Evolutionary conservation across 78 protist species (phyloP), one percentile per base, ranked within the genome.

Genomic region (Trichosphaerium sp.): DNA sequence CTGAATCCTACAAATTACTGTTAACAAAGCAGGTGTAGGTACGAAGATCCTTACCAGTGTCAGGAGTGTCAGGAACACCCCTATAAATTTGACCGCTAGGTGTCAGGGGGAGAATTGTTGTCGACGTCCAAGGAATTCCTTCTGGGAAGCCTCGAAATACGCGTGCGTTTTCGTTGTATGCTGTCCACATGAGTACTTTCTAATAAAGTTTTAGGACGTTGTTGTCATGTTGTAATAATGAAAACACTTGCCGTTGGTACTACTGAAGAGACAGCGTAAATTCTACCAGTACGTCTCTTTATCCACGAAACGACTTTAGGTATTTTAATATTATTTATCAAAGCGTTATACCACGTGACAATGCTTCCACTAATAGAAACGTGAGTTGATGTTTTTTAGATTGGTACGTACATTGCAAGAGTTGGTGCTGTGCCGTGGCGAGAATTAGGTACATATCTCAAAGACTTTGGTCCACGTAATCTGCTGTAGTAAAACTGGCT

Each of bases 381-480:
- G 71, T 79, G 26, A 48, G 26, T 60, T 60, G 79, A 35, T 71
- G 74, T n/a, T 73, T 74, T 6, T 40, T 32, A n/a, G 72, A 66
- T 28, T 69, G 58, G n/a, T n/a, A n/a, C n/a, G n/a, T n/a, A n/a
- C n/a, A n/a, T n/a, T n/a, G n/a, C n/a, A n/a, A n/a, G n/a, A n/a
- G n/a, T n/a, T n/a, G n/a, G n/a, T n/a, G n/a, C n/a, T n/a, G n/a
- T n/a, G n/a, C n/a, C n/a, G 61, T 80, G 85, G 58, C 72, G 80
- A 3, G 85, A 78, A 62, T 80, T 80, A 57, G 78, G 78, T 34
- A 80, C 79, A 0, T 67, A 6, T 47, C 78, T 49, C 18, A 65
- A 38, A 54, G 59, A 75, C 47, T 54, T 56, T 21, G 71, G 80
- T 6, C 70, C 74, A 15, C 40, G 28, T 41, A 71, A 60, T 26